Base-by-base conservation (phyloP, 2,329 filamentous ascomycete species). In the Chaetoscypha palmicola region DNA sequence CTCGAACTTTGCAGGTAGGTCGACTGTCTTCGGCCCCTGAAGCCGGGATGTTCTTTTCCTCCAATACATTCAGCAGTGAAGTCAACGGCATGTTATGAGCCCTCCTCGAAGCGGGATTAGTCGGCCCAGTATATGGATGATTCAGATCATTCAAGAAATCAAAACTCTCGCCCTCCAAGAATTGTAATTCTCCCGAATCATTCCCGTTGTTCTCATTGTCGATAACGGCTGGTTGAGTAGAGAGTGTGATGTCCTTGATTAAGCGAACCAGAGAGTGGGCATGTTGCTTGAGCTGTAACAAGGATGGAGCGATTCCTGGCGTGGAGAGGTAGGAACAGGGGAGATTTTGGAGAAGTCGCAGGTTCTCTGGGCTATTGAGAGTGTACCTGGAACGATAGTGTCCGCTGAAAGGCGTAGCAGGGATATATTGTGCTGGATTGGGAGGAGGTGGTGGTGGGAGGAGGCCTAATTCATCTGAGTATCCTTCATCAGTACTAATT, bases 271-370 rank as follows among this genome's bases (percentile, higher is more conserved):
- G 67, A n/a, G 73, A 70, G 42, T 79, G 77, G 0, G 74, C 73
- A 49, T 81, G 77, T 54, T 76, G 70, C 59, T 81, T 81, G 26
- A 81, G 65, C 1, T 73, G 66, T 1, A 73, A 62, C n/a, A 81
- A 64, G 0, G 74, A 79, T 1, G 76, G 75, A 3, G 74, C 62
- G 4, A 64, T 58, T 3, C 69, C 71, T 10, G 63, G 61, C 2
- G 72, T 76, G 2, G 76, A 79, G 30, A 80, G 63, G 52, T 77
- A 79, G 45, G 67, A 65, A 60, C 77, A 81, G 61, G 76, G 79
- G 49, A 78, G 63, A 50, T 77, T 68, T 31, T 68, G 48, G 42
- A 73, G 60, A 4, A 35, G 34, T 1, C 21, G 23, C 3, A 52
- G 19, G 4, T 16, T 12, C 12, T 34, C 10, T 10, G 24, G 24